Base-by-base conservation (phyloP, 2,329 filamentous ascomycete species). In the Sporothrix variecibatus region DNA sequence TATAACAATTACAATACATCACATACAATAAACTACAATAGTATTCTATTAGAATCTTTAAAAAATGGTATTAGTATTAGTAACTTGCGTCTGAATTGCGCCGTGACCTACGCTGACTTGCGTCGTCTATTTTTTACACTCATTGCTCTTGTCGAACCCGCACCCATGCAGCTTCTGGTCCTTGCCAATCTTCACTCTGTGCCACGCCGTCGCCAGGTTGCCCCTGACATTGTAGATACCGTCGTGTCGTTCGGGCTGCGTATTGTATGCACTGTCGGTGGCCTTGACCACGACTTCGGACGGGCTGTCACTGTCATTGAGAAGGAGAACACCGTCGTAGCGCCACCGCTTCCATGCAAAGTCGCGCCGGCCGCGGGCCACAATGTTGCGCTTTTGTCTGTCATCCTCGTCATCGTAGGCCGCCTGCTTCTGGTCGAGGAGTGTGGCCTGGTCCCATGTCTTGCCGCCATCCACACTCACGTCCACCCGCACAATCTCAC, bases 331-430 rank as follows among this genome's bases (percentile, higher is more conserved):
- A n/a, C 84, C 86, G 5, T 84, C 81, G 77, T 85, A 90, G n/a
- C 83, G 84, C 90, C 90, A 92, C 60, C 88, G 84, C 78, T 86
- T 88, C 90, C 90, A 92, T 2, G 88, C 84, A 90, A 90, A 92
- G 2, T 84, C 84, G 75, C 82, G 82, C 9, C 78, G 76, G 43
- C 76, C 76, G 31, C 77, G 78, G 0, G 76, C 76, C 2, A 78
- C 78, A 75, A 76, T 56, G 31, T 73, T 23, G 6, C 23, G 20
- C 7, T 31, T 58, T 4, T 23, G 9, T 11, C 28, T 38, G 40
- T 73, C 72, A 1, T 3, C 38, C 20, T 17, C 46, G 15, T 49
- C 71, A 28, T 73, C 60, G 56, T 40, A 34, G 17, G 17, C 28
- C 12, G 46, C n/a, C 56, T 28, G 5, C 64, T 65, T 71, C 77